Conservation (phyloP, 73 alveolate species). For the Paramecium tetraurelia region DNA sequence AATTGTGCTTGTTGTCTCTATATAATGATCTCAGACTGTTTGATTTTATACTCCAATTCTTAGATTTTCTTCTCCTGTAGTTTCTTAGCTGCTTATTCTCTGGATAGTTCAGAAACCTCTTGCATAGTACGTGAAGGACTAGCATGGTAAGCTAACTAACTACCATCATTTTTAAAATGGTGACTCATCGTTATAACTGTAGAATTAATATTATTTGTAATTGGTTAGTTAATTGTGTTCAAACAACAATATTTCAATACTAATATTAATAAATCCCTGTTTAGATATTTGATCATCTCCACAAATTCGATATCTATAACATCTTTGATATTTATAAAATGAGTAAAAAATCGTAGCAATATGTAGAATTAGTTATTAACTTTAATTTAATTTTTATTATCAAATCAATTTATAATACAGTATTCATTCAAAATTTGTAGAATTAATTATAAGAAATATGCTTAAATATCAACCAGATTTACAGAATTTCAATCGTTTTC, state of each 20-base stretch:
- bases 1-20: not conserved
- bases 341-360: too few species aligned
- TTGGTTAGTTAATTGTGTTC: not conserved
- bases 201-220: not conserved
- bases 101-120: not conserved
- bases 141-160: not conserved
- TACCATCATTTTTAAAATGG: not conserved
- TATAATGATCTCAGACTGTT: not conserved
- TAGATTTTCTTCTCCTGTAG: not conserved
- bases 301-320: too few species aligned
- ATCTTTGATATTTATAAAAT: too few species aligned
- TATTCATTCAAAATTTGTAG: not conserved
- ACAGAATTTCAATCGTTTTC: conserved; percentile 1
- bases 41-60: not conserved
- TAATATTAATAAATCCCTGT: too few species aligned
- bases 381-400: too few species aligned
- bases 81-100: not conserved
- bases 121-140: not conserved
- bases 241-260: not conserved
- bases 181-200: not conserved
- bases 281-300: too few species aligned
- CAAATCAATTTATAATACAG: not conserved
- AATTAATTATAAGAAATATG: not conserved
- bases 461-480: not conserved
- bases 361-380: too few species aligned